Conservation (phyloP, 2,329 filamentous ascomycete genomes). For the Beauveria brongniartii region DNA sequence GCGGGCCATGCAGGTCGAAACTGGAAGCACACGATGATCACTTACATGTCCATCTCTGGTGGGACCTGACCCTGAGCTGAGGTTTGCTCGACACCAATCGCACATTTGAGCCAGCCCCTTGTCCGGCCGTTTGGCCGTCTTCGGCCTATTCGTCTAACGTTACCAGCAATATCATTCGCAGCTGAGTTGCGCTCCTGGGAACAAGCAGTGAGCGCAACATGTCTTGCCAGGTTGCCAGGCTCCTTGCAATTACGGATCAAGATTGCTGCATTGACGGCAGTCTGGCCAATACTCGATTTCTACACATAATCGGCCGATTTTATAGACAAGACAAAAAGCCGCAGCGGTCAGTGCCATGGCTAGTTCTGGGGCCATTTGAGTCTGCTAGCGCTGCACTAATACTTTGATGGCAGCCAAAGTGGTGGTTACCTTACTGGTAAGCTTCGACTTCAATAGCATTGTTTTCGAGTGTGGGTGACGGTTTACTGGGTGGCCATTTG, state of each 20-base stretch:
- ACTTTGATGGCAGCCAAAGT: background rate
- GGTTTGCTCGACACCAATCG: background rate
- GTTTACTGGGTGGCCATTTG: background rate
- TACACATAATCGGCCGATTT: background rate
- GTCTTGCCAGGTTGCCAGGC: background rate
- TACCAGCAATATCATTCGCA: background rate
- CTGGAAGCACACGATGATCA: slow-evolving; percentile 10
- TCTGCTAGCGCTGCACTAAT: background rate
- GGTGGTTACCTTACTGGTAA: background rate
- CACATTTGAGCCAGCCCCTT: background rate
- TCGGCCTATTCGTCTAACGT: background rate
- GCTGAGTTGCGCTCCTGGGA: background rate
- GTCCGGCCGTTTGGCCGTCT: background rate
- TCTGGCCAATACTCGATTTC: background rate
- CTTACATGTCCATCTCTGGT: slow-evolving; percentile 6
- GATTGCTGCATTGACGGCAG: background rate
- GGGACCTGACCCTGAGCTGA: slow-evolving; percentile 7
- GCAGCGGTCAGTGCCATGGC: background rate
- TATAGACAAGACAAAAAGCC: background rate
- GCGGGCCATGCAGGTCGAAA: slow-evolving; percentile 4
- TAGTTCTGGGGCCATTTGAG: background rate
- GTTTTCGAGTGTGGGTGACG: background rate
- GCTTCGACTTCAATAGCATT: background rate
- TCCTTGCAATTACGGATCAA: slow-evolving; percentile 5
- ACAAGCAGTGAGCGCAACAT: background rate